Evolutionary conservation across 495 filamentous ascomycete genomes (phyloP).

Genomic region (Chaetomium fimeti): DNA sequence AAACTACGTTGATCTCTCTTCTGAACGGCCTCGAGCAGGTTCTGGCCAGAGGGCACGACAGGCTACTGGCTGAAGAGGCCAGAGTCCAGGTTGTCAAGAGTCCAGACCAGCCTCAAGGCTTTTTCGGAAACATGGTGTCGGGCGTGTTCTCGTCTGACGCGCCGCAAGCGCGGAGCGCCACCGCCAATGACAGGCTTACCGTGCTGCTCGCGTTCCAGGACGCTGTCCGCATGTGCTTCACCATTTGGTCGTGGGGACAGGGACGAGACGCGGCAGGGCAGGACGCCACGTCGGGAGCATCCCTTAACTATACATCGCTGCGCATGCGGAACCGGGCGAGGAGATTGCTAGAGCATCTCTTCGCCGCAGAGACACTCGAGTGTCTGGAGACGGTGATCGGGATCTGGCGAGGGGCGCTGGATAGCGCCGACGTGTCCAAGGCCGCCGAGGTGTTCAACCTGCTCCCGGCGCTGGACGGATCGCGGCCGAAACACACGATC

Average conservation of each 20-base stretch:
- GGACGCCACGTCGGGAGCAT: conserved; percentile 71
- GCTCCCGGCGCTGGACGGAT: conserved; percentile 87
- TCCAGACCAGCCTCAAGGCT: conserved; percentile 82
- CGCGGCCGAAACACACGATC: conserved; percentile 86
- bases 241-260: conserved; percentile 91
- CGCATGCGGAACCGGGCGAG: conserved; percentile 86
- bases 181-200: conserved; percentile 90
- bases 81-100: conserved; percentile 66
- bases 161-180: conserved; percentile 67
- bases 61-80: conserved; percentile 71
- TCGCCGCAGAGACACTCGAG: conserved; percentile 90
- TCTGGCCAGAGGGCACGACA: conserved; percentile 83
- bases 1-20: conserved; percentile 70
- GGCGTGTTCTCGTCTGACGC: conserved; percentile 83
- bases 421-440: conserved; percentile 37
- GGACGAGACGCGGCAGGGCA: conserved; percentile 54
- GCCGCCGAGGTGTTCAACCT: conserved; percentile 68
- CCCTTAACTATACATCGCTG: conserved; percentile 83
- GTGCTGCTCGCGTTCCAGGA: conserved; percentile 97
- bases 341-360: conserved; percentile 86
- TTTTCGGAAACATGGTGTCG: conserved; percentile 96
- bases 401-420: conserved; percentile 62
- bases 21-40: conserved; percentile 88
- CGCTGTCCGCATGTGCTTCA: conserved; percentile 84
- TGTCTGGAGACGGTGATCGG: conserved; percentile 87